Evolutionary conservation across 768 basidiomycete genomes (phyloP), one percentile per base, ranked within the genome.

Genomic region (Lactarius vividus): DNA sequence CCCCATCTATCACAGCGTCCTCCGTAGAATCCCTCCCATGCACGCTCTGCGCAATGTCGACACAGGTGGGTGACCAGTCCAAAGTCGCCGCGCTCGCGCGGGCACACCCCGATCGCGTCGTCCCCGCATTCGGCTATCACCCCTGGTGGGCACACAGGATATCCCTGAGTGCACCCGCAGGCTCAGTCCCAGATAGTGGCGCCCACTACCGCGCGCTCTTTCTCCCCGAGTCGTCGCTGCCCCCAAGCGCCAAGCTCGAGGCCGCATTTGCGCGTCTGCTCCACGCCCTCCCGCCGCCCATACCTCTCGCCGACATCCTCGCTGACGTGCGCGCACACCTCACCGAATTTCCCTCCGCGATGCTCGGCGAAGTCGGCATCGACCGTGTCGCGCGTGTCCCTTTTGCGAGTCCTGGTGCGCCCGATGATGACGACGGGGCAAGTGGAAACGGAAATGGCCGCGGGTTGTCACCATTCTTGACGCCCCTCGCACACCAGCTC

Each of bases 111-210:
- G 79, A 81, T 62, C 88, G 86, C 73, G 84, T 95, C 29, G 77
- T 92, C n/a, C 91, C 96, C 57, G 91, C 88, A 74, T 98, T 96
- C 76, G 96, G 96, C 54, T 88, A 94, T 72, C 96, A 98, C 74
- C 96, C 96, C 2, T 98, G 96, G 96, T 96, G 92, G 76, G 83
- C 88, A 2, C 87, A 97, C 75, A 82, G 82, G 68, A 92, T 97
- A 71, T 83, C 89, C 35, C 71, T 83, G 62, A 74, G 70, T 57
- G 72, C 71, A 63, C 59, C 52, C 20, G 59, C 75, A 16, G 69
- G 53, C 10, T 65, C 75, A 33, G 79, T 83, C 49, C 26, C 89
- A 73, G 83, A 85, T 69, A 60, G 52, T 1, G 31, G 46, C 1
- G 79, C 81, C 16, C 96, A 98, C 77, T 98, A 97, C 77, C 75